Conservation (phyloP, 1,139 yeast species). For the Magnusiomyces fungicola region DNA sequence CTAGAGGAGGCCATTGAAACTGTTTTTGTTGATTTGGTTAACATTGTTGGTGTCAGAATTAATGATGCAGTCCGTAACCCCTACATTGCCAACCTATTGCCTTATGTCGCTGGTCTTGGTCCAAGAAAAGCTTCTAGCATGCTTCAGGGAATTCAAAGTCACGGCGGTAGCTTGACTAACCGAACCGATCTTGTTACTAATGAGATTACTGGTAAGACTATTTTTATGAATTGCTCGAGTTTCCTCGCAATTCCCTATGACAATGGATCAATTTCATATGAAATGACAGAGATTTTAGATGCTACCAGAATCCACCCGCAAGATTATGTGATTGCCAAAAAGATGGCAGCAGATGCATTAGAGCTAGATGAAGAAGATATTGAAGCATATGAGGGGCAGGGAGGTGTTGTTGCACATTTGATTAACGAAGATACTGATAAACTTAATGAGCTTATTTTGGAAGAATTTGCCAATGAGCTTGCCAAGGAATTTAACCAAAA, state of each 20-base stretch:
- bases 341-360: slow-evolving; percentile 96
- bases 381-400: slow-evolving; percentile 64
- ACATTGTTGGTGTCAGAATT: slow-evolving; percentile 87
- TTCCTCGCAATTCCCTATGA: slow-evolving; percentile 78
- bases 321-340: slow-evolving; percentile 89
- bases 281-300: slow-evolving; percentile 72
- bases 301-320: slow-evolving; percentile 97
- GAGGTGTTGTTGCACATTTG: slow-evolving; percentile 79
- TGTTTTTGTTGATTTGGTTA: slow-evolving; percentile 82
- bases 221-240: slow-evolving; percentile 88
- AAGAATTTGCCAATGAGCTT: slow-evolving; percentile 89
- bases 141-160: slow-evolving; percentile 70
- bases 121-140: slow-evolving; percentile 91
- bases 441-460: slow-evolving; percentile 79
- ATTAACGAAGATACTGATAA: slow-evolving; percentile 79
- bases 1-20: slow-evolving; percentile 66
- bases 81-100: slow-evolving; percentile 63
- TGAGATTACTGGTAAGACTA: slow-evolving; percentile 67
- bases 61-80: slow-evolving; percentile 79
- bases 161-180: slow-evolving; percentile 61
- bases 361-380: slow-evolving; percentile 94
- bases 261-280: slow-evolving; percentile 40
- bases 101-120: slow-evolving; percentile 84
- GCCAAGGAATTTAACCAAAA: slow-evolving; percentile 68
- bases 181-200: slow-evolving; percentile 74